Conservation (phyloP, 2,329 filamentous ascomycete species). For the Colletotrichum caudatum region DNA sequence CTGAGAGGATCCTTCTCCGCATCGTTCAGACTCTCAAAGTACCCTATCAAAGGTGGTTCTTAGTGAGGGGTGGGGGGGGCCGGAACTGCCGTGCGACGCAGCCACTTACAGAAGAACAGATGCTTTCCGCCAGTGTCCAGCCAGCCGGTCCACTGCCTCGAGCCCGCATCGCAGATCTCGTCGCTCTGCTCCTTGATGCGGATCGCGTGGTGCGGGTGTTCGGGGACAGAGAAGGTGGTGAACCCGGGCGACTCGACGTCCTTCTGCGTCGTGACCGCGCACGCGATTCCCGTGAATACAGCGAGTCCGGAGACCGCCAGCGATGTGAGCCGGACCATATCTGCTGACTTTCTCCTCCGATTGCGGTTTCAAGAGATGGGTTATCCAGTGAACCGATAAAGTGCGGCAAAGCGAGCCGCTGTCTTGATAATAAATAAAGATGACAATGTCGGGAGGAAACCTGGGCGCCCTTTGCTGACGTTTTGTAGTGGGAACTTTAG, state of each 20-base stretch:
- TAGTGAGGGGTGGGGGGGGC: too few species aligned
- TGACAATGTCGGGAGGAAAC: too few species aligned
- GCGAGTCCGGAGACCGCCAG: slow-evolving; percentile 22
- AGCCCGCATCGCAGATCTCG: slow-evolving; percentile 45
- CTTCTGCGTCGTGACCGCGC: slow-evolving; percentile 17
- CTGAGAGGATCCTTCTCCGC: slow-evolving; percentile 55
- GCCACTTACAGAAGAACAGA: slow-evolving; percentile 42
- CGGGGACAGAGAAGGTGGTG: slow-evolving; percentile 32
- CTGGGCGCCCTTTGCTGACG: not conserved
- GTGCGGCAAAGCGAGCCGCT: not conserved
- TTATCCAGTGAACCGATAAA: not conserved
- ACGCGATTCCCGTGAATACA: slow-evolving; percentile 15
- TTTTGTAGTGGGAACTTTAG: slow-evolving; percentile 1
- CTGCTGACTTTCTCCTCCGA: not conserved
- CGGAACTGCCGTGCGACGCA: too few species aligned
- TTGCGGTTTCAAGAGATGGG: not conserved
- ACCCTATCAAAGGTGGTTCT: slow-evolving; percentile 40
- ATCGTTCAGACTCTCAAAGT: slow-evolving; percentile 47
- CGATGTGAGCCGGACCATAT: slow-evolving; percentile 18
- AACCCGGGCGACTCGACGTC: slow-evolving; percentile 27
- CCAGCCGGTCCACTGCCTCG: slow-evolving; percentile 48
- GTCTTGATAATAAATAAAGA: not conserved
- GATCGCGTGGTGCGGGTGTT: slow-evolving; percentile 44
- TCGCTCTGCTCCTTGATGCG: slow-evolving; percentile 47
- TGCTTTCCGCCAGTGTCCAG: slow-evolving; percentile 44